A percentile compares a stretch with the other conserved stretches of the same genome.
Evolutionary conservation across 2,329 filamentous ascomycete species (phyloP).

Genomic region (Fonsecaea multimorphosa): DNA sequence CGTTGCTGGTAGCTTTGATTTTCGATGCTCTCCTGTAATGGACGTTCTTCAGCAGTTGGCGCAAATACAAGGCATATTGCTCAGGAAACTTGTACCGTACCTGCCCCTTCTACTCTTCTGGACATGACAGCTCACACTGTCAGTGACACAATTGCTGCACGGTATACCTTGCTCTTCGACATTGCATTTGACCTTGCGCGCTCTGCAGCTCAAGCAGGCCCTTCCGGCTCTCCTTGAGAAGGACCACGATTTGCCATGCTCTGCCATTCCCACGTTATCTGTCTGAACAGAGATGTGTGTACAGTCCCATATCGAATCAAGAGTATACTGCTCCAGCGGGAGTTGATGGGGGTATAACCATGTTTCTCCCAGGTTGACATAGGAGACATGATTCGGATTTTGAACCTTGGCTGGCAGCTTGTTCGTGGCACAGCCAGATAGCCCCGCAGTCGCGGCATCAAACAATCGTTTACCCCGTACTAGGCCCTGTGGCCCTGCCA

Average conservation of each 20-base stretch:
- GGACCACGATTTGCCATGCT: background rate
- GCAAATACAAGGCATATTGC: background rate
- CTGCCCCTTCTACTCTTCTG: constrained; percentile 16
- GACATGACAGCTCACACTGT: constrained; percentile 8
- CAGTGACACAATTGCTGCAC: constrained; percentile 19
- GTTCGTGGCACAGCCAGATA: background rate
- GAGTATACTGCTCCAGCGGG: too few relatives aligned
- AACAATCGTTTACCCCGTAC: background rate
- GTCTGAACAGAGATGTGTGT: background rate
- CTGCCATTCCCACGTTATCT: background rate
- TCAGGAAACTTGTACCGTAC: background rate
- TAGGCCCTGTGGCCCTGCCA: background rate
- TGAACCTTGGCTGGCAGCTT: too few relatives aligned
- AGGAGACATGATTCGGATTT: too few relatives aligned
- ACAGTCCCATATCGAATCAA: background rate
- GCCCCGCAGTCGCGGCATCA: background rate
- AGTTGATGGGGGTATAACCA: too few relatives aligned
- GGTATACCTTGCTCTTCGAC: constrained; percentile 16
- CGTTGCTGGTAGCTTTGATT: background rate
- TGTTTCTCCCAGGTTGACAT: too few relatives aligned
- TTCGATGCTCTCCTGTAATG: background rate
- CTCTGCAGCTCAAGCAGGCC: constrained; percentile 17
- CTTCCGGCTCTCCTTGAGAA: constrained; percentile 18
- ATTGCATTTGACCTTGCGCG: constrained; percentile 21
- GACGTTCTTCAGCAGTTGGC: background rate